Evolutionary conservation across 345 rosid species (phyloP), one percentile per base, ranked within the genome.

Genomic region (Corchorus olitorius): DNA sequence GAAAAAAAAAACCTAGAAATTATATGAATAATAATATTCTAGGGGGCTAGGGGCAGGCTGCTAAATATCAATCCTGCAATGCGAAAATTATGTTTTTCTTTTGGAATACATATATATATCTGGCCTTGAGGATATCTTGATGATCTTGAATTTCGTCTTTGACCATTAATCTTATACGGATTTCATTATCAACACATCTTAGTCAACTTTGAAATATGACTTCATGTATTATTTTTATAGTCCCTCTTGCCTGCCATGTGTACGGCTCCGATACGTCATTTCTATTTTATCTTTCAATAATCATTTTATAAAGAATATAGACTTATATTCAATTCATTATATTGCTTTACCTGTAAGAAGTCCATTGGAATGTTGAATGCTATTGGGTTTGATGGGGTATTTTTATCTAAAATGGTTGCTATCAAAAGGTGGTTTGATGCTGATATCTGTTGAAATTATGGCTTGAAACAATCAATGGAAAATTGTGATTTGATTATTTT

Each of bases 381-480:
- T 61, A 55, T 37, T 81, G 70, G 74, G 1, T 72, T 77, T 78
- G 87, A 86, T 82, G 84, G 75, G 68, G 75, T 63, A 74, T 78
- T 83, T 74, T 20, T 75, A 83, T 82, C 87, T 86, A 62, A 68
- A 54, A 75, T 68, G 14, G 84, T 87, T 77, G 73, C 83, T 46
- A 81, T 88, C 89, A 81, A 74, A 41, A 75, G 86, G 86, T 83
- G 77, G 88, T 34, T 70, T 77, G 89, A 90, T 73, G 82, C 58
- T 69, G 89, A 86, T 77, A 79, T 84, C 46, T 80, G 78, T 83
- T 87, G 86, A 83, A 79, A 81, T 69, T 39, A 39, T 80, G 78
- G 78, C 74, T 70, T 78, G 6, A 6, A 78, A 79, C 80, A 75
- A 37, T 85, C 81, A 71, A 58, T 52, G 63, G 46, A 20, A 49